Base-by-base conservation (phyloP, 2,329 filamentous ascomycete genomes). In the Colletotrichum spinosum region DNA sequence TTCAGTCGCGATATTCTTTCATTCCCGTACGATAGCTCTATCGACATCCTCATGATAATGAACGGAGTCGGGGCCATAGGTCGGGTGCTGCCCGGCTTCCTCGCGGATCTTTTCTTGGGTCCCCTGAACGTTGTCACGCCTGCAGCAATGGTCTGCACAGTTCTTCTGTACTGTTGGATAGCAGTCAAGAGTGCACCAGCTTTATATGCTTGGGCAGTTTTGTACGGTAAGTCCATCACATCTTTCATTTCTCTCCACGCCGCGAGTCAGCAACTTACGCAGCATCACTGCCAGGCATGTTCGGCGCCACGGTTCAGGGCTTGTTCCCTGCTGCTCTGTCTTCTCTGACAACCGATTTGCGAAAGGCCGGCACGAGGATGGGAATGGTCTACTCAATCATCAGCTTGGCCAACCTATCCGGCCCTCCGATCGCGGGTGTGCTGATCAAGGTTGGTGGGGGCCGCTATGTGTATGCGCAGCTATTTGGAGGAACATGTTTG, bases 291-390 rank as follows among this genome's bases (percentile, higher is more conserved):
- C 8, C 7, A 45, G 55, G 91, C 1, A 80, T 91, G 49, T 83
- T 84, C 2, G 86, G 83, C 0, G 88, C 88, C 0, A 87, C 83
- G 0, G 85, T 92, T 50, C 90, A 92, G 74, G 83, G 84, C 6
- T 73, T 92, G 4, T 91, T 92, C 68, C 90, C 90, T 0, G 88
- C 89, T 0, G 85, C 84, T 0, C 70, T 90, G 42, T 84, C 83
- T 52, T 84, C 83, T 44, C 74, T 88, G 61, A 86, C 83, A 1
- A 78, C 78, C 4, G 84, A 88, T 70, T 74, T 83, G 60, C 72
- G 77, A 7, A 85, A 83, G 73, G 77, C 82, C 6, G 86, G 86
- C 0, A 83, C 84, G 1, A 74, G 85, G 8, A 84, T 88, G 72
- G 86, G 86, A 42, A 87, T 88, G 85, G 59, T 62, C n/a, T 62